Percentiles rank a stretch among this genome's conserved stretches.
phyloP scores from a whole-genome alignment of 768 basidiomycete species.

The Boletus reticuloceps region DNA sequence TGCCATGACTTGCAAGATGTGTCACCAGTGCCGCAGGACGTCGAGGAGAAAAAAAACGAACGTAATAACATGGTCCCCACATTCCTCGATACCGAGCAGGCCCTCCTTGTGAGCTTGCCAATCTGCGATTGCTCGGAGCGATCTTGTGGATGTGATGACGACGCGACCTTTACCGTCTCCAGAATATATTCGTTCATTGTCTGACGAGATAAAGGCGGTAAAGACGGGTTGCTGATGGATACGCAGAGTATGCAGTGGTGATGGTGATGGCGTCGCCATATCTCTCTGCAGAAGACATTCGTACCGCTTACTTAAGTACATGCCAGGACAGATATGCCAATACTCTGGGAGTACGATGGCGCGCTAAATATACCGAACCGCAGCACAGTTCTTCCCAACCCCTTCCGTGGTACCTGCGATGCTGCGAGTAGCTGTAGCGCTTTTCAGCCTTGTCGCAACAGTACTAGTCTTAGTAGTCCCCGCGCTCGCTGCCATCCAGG shows the following conservation, averaged over 20 bases:
- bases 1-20: slow-evolving; percentile 53
- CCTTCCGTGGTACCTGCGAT: neutral
- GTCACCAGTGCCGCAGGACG: neutral
- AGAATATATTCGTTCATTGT: slow-evolving; percentile 83
- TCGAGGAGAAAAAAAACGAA: slow-evolving; percentile 39
- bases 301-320: too few relatives aligned
- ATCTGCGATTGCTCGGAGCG: slow-evolving; percentile 65
- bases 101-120: slow-evolving; percentile 83
- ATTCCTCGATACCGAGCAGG: slow-evolving; percentile 78
- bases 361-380: too few relatives aligned
- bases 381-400: too few relatives aligned
- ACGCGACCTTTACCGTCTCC: slow-evolving; percentile 82
- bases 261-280: slow-evolving; percentile 37
- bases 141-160: slow-evolving; percentile 70
- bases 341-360: too few relatives aligned
- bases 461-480: neutral
- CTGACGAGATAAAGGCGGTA: slow-evolving; percentile 58
- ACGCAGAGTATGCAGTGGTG: slow-evolving; percentile 75
- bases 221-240: slow-evolving; percentile 65
- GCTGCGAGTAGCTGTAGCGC: neutral
- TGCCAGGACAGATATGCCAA: too few relatives aligned
- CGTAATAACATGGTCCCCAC: slow-evolving; percentile 69
- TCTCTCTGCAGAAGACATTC: neutral
- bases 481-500: slow-evolving; percentile 1
- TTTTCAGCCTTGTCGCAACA: neutral